Conservation (phyloP, 768 basidiomycete genomes). For the Leucosporidium creatinivorum region DNA sequence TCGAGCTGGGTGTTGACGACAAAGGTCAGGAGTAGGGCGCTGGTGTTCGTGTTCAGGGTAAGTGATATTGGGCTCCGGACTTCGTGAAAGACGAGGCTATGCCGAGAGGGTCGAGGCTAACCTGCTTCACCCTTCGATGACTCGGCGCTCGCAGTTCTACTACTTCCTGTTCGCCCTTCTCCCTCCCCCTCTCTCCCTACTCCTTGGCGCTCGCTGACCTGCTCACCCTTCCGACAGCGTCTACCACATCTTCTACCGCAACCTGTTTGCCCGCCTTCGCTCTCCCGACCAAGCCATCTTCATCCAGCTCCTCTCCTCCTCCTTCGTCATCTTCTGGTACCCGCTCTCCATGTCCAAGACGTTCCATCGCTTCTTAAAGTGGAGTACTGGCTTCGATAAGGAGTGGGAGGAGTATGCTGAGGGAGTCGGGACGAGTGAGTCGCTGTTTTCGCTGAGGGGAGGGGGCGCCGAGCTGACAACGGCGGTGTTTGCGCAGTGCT, state of each 20-base stretch:
- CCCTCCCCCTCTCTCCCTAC: constrained; percentile 37
- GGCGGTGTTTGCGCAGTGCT: constrained; percentile 32
- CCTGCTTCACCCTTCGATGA: too few species aligned
- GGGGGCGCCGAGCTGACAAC: background rate
- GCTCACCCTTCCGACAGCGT: background rate
- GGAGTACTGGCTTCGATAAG: constrained; percentile 40
- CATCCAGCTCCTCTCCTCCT: constrained; percentile 43
- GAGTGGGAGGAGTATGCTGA: constrained; percentile 44
- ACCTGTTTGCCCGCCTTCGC: constrained; percentile 43
- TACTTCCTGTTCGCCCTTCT: background rate
- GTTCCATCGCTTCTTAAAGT: constrained; percentile 40
- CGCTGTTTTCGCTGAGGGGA: background rate
- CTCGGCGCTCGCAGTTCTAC: constrained; percentile 1
- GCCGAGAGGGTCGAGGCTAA: too few species aligned
- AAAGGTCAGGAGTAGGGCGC: constrained; percentile 43
- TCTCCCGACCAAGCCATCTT: constrained; percentile 42
- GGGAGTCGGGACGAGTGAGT: constrained; percentile 38
- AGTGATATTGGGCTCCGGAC: background rate
- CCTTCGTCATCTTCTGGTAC: constrained; percentile 42
- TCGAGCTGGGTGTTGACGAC: constrained; percentile 43
- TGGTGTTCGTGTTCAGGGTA: constrained; percentile 45
- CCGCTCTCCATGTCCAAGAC: constrained; percentile 44
- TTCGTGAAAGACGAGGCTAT: background rate
- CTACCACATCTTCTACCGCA: constrained; percentile 29
- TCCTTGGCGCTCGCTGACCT: constrained; percentile 25